Base-by-base conservation (phyloP, 2,329 filamentous ascomycete species). In the Diaporthe vexans region DNA sequence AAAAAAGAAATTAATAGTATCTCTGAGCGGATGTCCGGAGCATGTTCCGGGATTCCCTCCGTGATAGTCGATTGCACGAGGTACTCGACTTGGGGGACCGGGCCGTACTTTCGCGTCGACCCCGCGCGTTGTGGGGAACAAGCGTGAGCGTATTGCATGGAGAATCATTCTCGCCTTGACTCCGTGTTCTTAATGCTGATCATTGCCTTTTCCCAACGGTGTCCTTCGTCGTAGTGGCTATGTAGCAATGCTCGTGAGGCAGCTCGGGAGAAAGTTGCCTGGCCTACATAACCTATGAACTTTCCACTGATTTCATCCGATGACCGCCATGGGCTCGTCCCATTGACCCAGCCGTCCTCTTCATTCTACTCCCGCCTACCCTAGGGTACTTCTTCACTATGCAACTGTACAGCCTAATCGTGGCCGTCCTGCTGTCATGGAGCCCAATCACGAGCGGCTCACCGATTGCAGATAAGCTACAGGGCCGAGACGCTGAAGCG, bases 21-120 rank as follows among this genome's bases (percentile, higher is more conserved):
- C 4, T 21, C 43, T 33, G 40, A 26, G 17, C 40, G 24, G 58
- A n/a, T 17, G 19, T 63, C 11, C 58, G 58, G 58, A 33, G 40
- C n/a, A 63, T 46, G 58, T 63, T 24, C 40, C 58, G 58, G 58
- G 15, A 46, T 46, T 46, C 15, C 40, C 11, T 37, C 58, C 58
- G 58, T 9, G 8, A 33, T 46, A 8, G 4, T 61, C 19, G 24
- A 33, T 26, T 4, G 46, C 58, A 13, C 10, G 0, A 33, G 24
- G 17, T 4, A 11, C 17, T 19, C 11, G 24, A 29, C 10, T 29
- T 33, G 24, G 40, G 58, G 58, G 40, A 21, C 58, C 58, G 58
- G 58, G 4, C 58, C 58, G 58, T 29, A 17, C 26, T 40, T 43
- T 63, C n/a, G n/a, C n/a, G 24, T 46, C 37, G 24, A 48, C 58